A percentile compares a stretch with the other conserved stretches of the same genome.
Conservation (phyloP, 345 rosid genomes). For the Boechera divaricarpa region DNA sequence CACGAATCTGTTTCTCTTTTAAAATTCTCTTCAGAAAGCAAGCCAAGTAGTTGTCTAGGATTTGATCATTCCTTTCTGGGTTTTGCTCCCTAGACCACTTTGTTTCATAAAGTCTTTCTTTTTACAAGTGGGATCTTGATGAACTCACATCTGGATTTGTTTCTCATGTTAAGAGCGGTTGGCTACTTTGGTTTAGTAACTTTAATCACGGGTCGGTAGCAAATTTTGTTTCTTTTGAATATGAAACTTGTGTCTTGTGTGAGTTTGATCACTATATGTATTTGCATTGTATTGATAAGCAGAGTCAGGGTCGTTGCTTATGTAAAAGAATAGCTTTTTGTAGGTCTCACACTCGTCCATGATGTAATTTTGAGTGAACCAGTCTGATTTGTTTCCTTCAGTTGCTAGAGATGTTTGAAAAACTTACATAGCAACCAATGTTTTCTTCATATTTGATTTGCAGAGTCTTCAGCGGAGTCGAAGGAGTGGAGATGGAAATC, state of each 20-base stretch:
- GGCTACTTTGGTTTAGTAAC: neutral
- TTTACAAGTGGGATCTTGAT: constrained; percentile 29
- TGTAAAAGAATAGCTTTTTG: neutral
- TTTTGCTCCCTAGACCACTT: constrained; percentile 15
- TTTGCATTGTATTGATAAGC: constrained; percentile 30
- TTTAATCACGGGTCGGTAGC: constrained; percentile 26
- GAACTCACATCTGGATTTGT: constrained; percentile 15
- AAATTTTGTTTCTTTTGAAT: neutral
- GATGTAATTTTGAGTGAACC: neutral
- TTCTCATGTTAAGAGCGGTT: constrained; percentile 8
- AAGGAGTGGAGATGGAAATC: constrained; percentile 57
- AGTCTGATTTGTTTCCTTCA: neutral
- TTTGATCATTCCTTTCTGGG: constrained; percentile 27
- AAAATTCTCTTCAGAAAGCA: neutral
- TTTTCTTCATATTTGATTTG: constrained; percentile 23
- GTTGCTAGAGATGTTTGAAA: neutral
- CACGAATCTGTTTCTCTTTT: constrained; percentile 6
- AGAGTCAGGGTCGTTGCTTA: constrained; percentile 5
- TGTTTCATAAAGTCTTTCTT: constrained; percentile 20
- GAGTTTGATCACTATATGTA: constrained; percentile 12
- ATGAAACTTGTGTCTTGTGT: neutral
- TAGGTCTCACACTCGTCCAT: neutral
- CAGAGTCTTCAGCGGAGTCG: constrained; percentile 72
- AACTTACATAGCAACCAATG: neutral
- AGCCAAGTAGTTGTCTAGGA: neutral